phyloP scores from a whole-genome alignment of 139 green algal species.

The Closterium sp. region DNA sequence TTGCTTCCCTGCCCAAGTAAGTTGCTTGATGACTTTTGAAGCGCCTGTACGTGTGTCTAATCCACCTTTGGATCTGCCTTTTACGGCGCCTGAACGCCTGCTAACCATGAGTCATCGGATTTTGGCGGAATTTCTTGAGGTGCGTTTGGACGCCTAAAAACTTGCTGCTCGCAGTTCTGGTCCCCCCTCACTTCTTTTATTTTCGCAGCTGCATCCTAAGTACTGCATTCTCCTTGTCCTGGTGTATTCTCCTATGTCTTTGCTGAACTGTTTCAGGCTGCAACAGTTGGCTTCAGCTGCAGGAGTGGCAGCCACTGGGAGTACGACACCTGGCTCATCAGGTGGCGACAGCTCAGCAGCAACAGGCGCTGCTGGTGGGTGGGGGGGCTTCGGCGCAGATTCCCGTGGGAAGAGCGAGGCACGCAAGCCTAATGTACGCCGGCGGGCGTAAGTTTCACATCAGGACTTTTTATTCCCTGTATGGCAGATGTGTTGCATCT shows the following conservation, averaged over 20 bases:
- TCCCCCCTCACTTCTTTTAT: too few species aligned
- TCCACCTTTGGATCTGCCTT: too few species aligned
- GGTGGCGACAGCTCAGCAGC: not conserved
- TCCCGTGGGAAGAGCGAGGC: not conserved
- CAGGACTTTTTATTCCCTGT: too few species aligned
- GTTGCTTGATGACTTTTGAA: not conserved
- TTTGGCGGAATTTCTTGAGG: too few species aligned
- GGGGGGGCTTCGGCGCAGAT: not conserved
- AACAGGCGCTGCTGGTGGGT: not conserved
- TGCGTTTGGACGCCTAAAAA: too few species aligned
- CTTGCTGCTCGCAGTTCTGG: too few species aligned
- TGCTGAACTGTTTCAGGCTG: not conserved
- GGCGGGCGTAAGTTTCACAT: not conserved
- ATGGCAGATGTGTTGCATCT: too few species aligned
- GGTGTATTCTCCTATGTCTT: not conserved
- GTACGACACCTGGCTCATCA: not conserved
- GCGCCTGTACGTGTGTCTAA: too few species aligned
- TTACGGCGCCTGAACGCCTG: too few species aligned
- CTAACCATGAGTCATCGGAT: too few species aligned
- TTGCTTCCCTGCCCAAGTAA: slow-evolving; percentile 18
- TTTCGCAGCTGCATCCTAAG: too few species aligned
- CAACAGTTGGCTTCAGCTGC: not conserved
- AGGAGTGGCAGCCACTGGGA: not conserved
- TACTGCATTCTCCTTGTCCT: too few species aligned
- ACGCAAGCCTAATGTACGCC: not conserved